Conservation (phyloP, 2,329 filamentous ascomycete species). For the Leptoxyphium fumago region DNA sequence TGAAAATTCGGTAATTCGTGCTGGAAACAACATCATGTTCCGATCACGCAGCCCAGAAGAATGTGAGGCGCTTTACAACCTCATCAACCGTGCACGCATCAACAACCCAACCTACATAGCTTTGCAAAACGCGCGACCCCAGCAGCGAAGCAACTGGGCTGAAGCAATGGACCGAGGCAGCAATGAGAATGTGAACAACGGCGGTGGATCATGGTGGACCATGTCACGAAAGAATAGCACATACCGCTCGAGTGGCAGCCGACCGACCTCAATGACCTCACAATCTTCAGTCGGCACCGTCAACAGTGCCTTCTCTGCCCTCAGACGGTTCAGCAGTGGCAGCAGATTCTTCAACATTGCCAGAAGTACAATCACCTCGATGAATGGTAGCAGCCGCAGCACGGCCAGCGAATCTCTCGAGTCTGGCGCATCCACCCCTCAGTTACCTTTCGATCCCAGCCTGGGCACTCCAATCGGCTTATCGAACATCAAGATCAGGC, state of each 20-base stretch:
- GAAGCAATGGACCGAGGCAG: slow-evolving; percentile 39
- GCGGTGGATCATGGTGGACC: slow-evolving; percentile 34
- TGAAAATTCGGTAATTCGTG: slow-evolving; percentile 51
- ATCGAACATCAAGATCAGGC: slow-evolving; percentile 68
- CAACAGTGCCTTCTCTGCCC: slow-evolving; percentile 62
- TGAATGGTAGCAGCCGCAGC: slow-evolving; percentile 38
- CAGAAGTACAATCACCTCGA: slow-evolving; percentile 54
- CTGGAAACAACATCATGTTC: slow-evolving; percentile 74
- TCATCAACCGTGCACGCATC: slow-evolving; percentile 78
- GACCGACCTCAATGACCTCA: slow-evolving; percentile 43
- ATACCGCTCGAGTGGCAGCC: slow-evolving; percentile 39
- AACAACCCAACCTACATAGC: slow-evolving; percentile 84
- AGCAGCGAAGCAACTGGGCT: slow-evolving; percentile 32
- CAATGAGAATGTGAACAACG: slow-evolving; percentile 27
- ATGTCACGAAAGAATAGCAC: slow-evolving; percentile 40
- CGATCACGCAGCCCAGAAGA: slow-evolving; percentile 63
- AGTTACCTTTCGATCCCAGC: slow-evolving; percentile 15
- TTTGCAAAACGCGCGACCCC: slow-evolving; percentile 55
- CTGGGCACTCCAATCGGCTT: slow-evolving; percentile 43
- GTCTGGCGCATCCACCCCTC: slow-evolving; percentile 27
- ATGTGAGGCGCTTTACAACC: slow-evolving; percentile 66
- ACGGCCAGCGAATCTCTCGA: slow-evolving; percentile 44
- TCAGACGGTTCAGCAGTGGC: slow-evolving; percentile 59
- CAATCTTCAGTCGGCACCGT: slow-evolving; percentile 63
- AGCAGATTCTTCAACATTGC: slow-evolving; percentile 71